Evolutionary conservation across 805 yeast species (phyloP).

Genomic region (Metschnikowia corniflorae): DNA sequence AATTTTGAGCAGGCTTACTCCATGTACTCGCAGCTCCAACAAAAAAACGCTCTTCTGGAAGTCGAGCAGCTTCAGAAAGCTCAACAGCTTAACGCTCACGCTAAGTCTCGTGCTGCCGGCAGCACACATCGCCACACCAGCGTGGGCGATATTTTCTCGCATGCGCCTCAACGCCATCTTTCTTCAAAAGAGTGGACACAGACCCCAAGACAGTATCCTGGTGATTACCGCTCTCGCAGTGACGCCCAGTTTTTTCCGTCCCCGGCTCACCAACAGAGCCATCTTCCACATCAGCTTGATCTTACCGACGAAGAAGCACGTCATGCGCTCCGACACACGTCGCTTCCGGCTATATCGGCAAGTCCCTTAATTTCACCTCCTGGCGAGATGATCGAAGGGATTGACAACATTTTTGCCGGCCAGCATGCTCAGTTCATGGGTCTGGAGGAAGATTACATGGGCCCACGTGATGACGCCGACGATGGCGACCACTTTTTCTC

Average conservation of each 20-base stretch:
- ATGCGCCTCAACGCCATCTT: neutral
- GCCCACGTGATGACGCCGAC: slow-evolving; percentile 8
- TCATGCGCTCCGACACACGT: neutral
- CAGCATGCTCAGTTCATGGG: neutral
- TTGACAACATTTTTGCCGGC: slow-evolving; percentile 1
- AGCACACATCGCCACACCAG: neutral
- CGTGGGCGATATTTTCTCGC: neutral
- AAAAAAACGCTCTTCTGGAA: slow-evolving; percentile 31
- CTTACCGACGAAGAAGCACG: neutral
- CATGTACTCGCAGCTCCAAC: slow-evolving; percentile 38
- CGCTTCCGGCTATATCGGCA: slow-evolving; percentile 1
- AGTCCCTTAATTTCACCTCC: slow-evolving; percentile 10
- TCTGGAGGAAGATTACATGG: slow-evolving; percentile 1
- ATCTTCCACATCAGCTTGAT: neutral
- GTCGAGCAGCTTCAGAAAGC: slow-evolving; percentile 38
- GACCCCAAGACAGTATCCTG: slow-evolving; percentile 7
- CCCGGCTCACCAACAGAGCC: neutral
- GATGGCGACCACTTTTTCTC: slow-evolving; percentile 20
- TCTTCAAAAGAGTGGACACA: slow-evolving; percentile 6
- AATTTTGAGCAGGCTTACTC: slow-evolving; percentile 44
- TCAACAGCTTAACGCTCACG: slow-evolving; percentile 26
- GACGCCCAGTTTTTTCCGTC: slow-evolving; percentile 1
- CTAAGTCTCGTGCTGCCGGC: neutral
- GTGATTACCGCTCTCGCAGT: neutral
- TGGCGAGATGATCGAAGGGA: slow-evolving; percentile 7